These are phyloP conservation scores for Boletus patriciae DNA, from an alignment of 768 basidiomycete genomes.

Conservation along the genomic window DNA sequence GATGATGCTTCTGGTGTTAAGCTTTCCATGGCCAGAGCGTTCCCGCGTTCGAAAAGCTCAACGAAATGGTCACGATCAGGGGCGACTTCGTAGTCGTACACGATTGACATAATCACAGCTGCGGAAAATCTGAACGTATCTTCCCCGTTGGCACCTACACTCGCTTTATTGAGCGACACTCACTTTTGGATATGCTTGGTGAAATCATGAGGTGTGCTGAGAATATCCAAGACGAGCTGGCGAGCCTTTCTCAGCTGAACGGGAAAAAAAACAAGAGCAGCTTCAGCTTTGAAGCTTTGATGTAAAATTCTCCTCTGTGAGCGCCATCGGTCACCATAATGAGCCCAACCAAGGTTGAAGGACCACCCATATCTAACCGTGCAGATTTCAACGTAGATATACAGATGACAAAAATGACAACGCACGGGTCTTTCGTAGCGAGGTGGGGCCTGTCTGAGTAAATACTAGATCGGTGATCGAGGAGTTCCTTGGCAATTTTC, in stretches of 20 bases:
- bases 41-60: constrained; percentile 37
- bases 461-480: constrained; percentile 26
- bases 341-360: constrained; percentile 16
- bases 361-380: constrained; percentile 20
- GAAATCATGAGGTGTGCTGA: constrained; percentile 6
- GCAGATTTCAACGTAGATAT: background rate
- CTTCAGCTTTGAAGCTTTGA: constrained; percentile 24
- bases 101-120: constrained; percentile 39
- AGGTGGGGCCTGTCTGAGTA: constrained; percentile 30
- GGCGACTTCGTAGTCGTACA: constrained; percentile 41
- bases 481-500: constrained; percentile 27
- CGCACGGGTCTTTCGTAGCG: constrained; percentile 17
- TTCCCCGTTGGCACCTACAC: background rate
- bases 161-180: background rate
- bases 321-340: constrained; percentile 27
- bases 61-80: constrained; percentile 39
- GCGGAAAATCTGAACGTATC: constrained; percentile 30
- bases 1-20: constrained; percentile 18
- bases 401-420: background rate
- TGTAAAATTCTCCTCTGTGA: constrained; percentile 24
- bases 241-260: constrained; percentile 21
- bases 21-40: constrained; percentile 13
- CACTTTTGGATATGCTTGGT: constrained; percentile 9
- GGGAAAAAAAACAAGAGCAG: constrained; percentile 6
- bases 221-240: constrained; percentile 17